Evolutionary conservation across 768 basidiomycete genomes (phyloP).

Genomic region (Russula abietina): DNA sequence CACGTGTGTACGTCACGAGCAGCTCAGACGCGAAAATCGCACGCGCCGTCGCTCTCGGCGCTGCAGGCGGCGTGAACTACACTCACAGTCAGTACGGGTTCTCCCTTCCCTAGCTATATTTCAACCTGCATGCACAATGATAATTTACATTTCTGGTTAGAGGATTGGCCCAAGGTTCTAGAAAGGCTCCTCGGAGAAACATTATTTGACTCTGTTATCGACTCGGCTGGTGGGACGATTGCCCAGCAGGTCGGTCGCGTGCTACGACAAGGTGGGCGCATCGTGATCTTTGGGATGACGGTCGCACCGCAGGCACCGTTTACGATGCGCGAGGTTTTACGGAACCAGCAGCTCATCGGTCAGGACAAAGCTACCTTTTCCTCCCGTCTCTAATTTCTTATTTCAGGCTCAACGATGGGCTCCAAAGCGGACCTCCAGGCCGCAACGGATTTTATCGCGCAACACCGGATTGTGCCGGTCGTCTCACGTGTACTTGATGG

Average conservation of each 20-base stretch:
- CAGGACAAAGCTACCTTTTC: constrained; percentile 18
- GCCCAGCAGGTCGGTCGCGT: constrained; percentile 32
- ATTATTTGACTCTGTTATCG: constrained; percentile 38
- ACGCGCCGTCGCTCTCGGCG: constrained; percentile 61
- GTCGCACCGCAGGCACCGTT: constrained; percentile 52
- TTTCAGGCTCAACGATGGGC: constrained; percentile 76
- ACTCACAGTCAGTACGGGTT: constrained; percentile 44
- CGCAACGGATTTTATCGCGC: constrained; percentile 61
- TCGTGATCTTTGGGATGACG: constrained; percentile 45
- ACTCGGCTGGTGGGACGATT: constrained; percentile 43
- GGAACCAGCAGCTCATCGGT: constrained; percentile 72
- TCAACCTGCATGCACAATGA: too few species aligned
- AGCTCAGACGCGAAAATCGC: constrained; percentile 62
- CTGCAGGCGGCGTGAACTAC: constrained; percentile 72
- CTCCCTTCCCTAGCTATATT: background rate
- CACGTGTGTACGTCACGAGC: constrained; percentile 79
- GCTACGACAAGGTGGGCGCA: constrained; percentile 34
- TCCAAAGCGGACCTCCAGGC: constrained; percentile 66
- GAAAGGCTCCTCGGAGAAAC: constrained; percentile 28
- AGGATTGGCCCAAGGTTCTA: constrained; percentile 35
- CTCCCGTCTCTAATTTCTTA: background rate
- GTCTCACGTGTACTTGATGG: constrained; percentile 68
- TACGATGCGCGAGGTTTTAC: constrained; percentile 74
- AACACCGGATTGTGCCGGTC: constrained; percentile 63
- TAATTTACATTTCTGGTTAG: constrained; percentile 13